Conservation (phyloP, 176 grass and related monocot species). For the Metroxylon sagu region DNA sequence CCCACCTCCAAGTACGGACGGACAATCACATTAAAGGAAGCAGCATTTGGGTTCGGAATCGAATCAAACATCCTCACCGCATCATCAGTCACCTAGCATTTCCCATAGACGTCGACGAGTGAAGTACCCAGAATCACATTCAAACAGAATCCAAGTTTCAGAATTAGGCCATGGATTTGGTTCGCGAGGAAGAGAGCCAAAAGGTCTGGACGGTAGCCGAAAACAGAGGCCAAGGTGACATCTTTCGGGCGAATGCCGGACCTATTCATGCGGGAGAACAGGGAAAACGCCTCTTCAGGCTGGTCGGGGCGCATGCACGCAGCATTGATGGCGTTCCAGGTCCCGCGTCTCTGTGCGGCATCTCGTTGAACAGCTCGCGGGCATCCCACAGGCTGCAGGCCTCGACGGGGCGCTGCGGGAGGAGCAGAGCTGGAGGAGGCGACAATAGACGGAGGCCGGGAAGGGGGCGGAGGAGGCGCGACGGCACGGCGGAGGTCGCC, state of each 20-base stretch:
- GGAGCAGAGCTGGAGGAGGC: conserved; percentile 10
- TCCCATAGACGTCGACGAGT: conserved; percentile 66
- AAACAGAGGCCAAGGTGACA: conserved; percentile 56
- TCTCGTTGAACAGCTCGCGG: conserved; percentile 67
- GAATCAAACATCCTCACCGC: conserved; percentile 56
- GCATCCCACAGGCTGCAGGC: conserved; percentile 43
- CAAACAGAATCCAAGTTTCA: conserved; percentile 47
- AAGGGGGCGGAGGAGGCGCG: not conserved
- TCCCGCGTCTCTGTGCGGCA: conserved; percentile 69
- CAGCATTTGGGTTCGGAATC: conserved; percentile 42
- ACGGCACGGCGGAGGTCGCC: conserved; percentile 4
- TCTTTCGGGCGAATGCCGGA: conserved; percentile 47
- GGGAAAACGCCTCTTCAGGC: conserved; percentile 19
- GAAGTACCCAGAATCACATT: conserved; percentile 65
- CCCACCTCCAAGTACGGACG: conserved; percentile 61
- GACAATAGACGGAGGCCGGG: not conserved
- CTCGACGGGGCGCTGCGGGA: conserved; percentile 25
- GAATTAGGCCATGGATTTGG: conserved; percentile 56
- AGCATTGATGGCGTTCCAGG: conserved; percentile 77
- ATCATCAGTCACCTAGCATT: conserved; percentile 40
- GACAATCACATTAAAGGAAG: conserved; percentile 82
- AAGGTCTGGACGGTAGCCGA: conserved; percentile 45
- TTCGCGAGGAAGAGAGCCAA: conserved; percentile 30
- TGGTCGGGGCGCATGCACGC: conserved; percentile 22
- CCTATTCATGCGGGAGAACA: conserved; percentile 42